phyloP scores from a whole-genome alignment of 257 asterid genomes.

The Salvia rosmarinus region DNA sequence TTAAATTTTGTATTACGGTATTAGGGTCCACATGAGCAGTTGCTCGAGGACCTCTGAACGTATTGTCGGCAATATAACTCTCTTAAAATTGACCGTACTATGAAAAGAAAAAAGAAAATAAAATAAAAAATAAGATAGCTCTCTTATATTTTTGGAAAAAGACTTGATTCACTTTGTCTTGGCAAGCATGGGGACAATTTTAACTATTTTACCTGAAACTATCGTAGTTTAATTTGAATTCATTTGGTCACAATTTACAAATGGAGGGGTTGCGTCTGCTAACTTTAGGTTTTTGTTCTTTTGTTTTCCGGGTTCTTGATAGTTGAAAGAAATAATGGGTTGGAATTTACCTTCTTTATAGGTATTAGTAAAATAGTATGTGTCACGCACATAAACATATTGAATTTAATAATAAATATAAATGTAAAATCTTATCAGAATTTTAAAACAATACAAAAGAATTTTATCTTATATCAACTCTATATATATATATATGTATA shows the following conservation, averaged over 20 bases:
- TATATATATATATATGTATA: too few species aligned
- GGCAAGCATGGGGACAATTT: background rate
- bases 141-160: background rate
- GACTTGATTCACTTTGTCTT: background rate
- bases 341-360: too few species aligned
- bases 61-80: constrained; percentile 26
- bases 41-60: constrained; percentile 12
- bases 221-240: background rate
- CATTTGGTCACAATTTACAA: background rate
- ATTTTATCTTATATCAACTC: too few species aligned
- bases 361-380: too few species aligned
- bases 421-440: too few species aligned
- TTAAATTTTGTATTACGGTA: background rate
- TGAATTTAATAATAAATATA: background rate
- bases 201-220: background rate
- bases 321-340: background rate
- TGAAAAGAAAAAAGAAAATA: background rate
- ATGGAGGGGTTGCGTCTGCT: too few species aligned
- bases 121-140: background rate
- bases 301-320: background rate
- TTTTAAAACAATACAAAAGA: too few species aligned
- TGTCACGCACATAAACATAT: too few species aligned
- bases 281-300: too few species aligned
- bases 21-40: background rate
- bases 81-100: constrained; percentile 6